phyloP scores from a whole-genome alignment of 2,329 filamentous ascomycete species.

The Cytospora mali region DNA sequence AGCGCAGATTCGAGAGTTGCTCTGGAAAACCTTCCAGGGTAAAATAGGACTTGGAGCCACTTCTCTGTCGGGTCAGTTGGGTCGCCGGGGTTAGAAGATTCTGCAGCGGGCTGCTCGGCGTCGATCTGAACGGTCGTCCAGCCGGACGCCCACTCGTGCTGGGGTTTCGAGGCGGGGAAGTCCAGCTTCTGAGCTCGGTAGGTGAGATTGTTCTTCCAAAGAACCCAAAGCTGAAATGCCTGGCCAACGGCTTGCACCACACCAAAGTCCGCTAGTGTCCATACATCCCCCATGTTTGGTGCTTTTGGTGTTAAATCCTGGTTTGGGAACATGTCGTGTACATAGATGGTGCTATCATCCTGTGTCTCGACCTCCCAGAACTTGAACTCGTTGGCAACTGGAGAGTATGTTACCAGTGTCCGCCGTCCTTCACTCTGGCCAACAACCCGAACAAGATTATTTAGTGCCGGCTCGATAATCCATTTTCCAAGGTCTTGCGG shows the following conservation, averaged over 20 bases:
- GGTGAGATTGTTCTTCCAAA: slow-evolving; percentile 84
- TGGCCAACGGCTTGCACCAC: slow-evolving; percentile 59
- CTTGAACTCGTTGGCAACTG: slow-evolving; percentile 88
- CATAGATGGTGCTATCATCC: slow-evolving; percentile 62
- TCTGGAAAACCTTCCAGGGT: slow-evolving; percentile 78
- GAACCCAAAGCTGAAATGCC: slow-evolving; percentile 67
- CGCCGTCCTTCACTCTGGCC: slow-evolving; percentile 56
- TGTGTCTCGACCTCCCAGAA: slow-evolving; percentile 79
- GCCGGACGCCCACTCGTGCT: slow-evolving; percentile 62
- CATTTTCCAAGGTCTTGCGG: slow-evolving; percentile 72
- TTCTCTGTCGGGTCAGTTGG: slow-evolving; percentile 74
- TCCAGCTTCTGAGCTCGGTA: slow-evolving; percentile 75
- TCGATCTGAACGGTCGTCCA: slow-evolving; percentile 74
- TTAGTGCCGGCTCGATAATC: slow-evolving; percentile 77
- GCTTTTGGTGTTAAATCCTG: slow-evolving; percentile 66
- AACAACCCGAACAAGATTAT: slow-evolving; percentile 74
- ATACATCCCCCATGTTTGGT: slow-evolving; percentile 72
- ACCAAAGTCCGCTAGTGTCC: slow-evolving; percentile 78
- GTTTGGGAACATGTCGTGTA: slow-evolving; percentile 72
- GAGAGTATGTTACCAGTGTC: slow-evolving; percentile 80
- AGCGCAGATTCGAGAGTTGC: slow-evolving; percentile 83
- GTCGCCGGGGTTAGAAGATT: slow-evolving; percentile 63
- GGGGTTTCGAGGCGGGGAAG: slow-evolving; percentile 49
- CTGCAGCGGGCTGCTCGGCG: slow-evolving; percentile 54
- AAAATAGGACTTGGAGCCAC: slow-evolving; percentile 84